Base-by-base conservation (phyloP, 2,329 filamentous ascomycete genomes). In the Arthrinium puccinioides region DNA sequence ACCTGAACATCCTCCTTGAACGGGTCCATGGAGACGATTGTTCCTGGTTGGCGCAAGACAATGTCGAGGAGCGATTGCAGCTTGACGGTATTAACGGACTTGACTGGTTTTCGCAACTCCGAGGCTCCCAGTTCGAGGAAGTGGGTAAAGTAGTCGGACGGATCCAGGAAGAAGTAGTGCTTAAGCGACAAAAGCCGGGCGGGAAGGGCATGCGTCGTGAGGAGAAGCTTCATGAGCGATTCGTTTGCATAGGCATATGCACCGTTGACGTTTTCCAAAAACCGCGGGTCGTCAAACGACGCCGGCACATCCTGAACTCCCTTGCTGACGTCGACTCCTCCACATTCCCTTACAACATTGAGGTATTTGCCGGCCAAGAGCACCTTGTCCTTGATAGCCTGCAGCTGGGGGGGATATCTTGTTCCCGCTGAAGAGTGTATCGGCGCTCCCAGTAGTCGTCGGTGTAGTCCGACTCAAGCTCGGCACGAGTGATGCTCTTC, bases 1-100 rank as follows among this genome's bases (percentile, higher is more conserved):
- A 98, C 87, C 61, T 94, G 94, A 60, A 98, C 87, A 55, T 98
- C 90, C 63, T 98, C 92, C 56, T 97, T 98, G 72, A 94, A 98
- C 0, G 90, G 88, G 56, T 98, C 92, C 40, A 94, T 76, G 1
- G 89, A 88, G 11, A 94, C 90, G 32, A 95, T 84, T 51, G 85
- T 96, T 28, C 92, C 92, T 2, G 92, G 88, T 53, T 98, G 92
- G n/a, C 92, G 87, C 34, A 98, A 73, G 1, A 96, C 90, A 19
- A 97, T 75, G 58, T 98, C 92, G n/a, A 98, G 76, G 20, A 98
- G 69, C 9, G 88, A 96, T 59, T 98, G 92, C 28, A 98, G 71
- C 60, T 98, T 98, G 59, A 81, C 81, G 38, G 86, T 85, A 54
- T 97, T 98, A 60, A 97, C 88, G 37, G 75, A 75, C 56, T 87